phyloP scores from a whole-genome alignment of 2,329 filamentous ascomycete genomes.

The Teratosphaeria viscida region DNA sequence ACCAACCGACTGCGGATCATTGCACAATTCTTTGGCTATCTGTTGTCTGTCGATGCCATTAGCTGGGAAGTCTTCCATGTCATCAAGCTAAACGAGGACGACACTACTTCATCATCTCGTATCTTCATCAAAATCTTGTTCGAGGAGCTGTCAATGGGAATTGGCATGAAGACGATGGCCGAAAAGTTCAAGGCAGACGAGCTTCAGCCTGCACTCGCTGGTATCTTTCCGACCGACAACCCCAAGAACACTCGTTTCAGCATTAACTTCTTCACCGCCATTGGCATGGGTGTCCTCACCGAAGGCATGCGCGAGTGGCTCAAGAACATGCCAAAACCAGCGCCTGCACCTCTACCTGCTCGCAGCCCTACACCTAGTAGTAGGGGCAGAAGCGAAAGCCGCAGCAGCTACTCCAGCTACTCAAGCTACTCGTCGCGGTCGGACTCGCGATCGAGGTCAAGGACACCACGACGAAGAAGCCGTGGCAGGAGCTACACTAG shows the following conservation, averaged over 20 bases:
- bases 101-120: constrained; percentile 89
- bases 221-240: constrained; percentile 83
- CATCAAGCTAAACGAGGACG: constrained; percentile 88
- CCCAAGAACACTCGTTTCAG: constrained; percentile 87
- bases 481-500: constrained; percentile 8
- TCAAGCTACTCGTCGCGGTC: constrained; percentile 50
- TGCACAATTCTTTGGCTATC: constrained; percentile 85
- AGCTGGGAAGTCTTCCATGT: constrained; percentile 82
- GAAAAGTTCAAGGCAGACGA: constrained; percentile 67
- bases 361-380: constrained; percentile 45
- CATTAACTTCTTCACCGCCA: constrained; percentile 99
- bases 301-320: constrained; percentile 90
- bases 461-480: constrained; percentile 14
- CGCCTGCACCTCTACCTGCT: constrained; percentile 54
- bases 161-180: constrained; percentile 72
- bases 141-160: constrained; percentile 77
- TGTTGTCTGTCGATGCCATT: constrained; percentile 78
- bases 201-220: constrained; percentile 66
- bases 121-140: constrained; percentile 99
- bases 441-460: constrained; percentile 16
- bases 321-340: constrained; percentile 79
- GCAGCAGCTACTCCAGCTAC: constrained; percentile 73
- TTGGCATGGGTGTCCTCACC: constrained; percentile 88
- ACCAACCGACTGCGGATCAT: constrained; percentile 93
- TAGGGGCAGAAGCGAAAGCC: constrained; percentile 46